These are phyloP conservation scores for Termitomyces sp. DNA, from an alignment of 768 basidiomycete species.

Conservation along the genomic window DNA sequence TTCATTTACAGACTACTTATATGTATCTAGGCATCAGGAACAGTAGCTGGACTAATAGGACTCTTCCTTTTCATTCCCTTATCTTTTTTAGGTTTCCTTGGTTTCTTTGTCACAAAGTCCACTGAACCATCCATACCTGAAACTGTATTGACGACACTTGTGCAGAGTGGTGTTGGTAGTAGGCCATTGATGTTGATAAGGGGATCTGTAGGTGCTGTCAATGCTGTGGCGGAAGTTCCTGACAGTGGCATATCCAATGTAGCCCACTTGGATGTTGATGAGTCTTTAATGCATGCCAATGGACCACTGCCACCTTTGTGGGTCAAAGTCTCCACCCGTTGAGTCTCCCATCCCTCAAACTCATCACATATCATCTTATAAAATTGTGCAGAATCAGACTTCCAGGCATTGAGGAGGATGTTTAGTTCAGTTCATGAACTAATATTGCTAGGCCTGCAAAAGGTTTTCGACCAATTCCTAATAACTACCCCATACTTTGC, in stretches of 20 bases:
- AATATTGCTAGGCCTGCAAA: constrained; percentile 12
- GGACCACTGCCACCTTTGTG: background rate
- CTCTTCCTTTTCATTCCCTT: background rate
- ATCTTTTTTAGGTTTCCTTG: background rate
- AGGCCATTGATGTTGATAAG: background rate
- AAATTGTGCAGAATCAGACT: background rate
- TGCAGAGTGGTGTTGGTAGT: background rate
- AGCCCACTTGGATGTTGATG: too few species aligned
- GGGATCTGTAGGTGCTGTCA: too few species aligned
- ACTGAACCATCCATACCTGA: background rate
- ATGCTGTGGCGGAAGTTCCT: too few species aligned
- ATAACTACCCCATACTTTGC: constrained; percentile 7
- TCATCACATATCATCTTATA: background rate
- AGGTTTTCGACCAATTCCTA: constrained; percentile 14
- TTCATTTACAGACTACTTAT: too few species aligned
- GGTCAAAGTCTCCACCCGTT: too few species aligned
- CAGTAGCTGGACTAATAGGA: background rate
- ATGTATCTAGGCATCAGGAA: too few species aligned
- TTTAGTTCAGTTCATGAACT: constrained; percentile 4
- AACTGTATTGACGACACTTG: too few species aligned
- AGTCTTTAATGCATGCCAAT: background rate
- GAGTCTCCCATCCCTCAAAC: background rate
- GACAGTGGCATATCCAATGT: too few species aligned
- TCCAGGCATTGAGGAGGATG: constrained; percentile 4
- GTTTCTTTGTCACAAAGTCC: background rate